Base-by-base conservation (phyloP, 805 yeast genomes). In the Sugiyamaella chiloensis region DNA sequence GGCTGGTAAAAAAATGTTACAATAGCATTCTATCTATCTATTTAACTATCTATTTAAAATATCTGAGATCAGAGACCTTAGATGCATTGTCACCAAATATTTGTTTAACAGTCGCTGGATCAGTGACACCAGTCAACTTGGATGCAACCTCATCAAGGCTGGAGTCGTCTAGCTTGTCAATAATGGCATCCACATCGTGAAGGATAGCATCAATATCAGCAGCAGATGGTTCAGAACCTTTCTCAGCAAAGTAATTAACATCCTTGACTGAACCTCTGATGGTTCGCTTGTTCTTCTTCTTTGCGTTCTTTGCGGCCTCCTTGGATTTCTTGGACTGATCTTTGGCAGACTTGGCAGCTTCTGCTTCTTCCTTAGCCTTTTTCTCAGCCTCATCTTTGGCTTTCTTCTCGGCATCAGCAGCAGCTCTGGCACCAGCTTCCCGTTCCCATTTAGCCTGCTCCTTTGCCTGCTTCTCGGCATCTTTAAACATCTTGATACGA, bases 391-490 rank as follows among this genome's bases (percentile, higher is more conserved):
- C 95, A 60, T 86, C 96, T 65, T 83, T 84, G 71, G 83, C 84
- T 50, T 80, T 81, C 66, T 85, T 83, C 43, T 91, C 95, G 64
- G 78, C 85, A 70, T 88, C 99, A 53, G 96, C 96, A 56, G 95
- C 98, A 67, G 88, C 83, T 76, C 98, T 86, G 26, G 95, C 81
- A 60, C 96, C 98, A 46, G 98, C 96, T 70, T 90, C 98, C 69
- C 83, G 86, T 70, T 93, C 98, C 98, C 98, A 91, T 73, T 91
- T 93, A 77, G 76, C 81, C 69, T 81, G 81, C 65, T 87, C 99
- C 78, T 91, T 91, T 68, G 87, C 98, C 68, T 83, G 83, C 81
- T 87, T 87, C 70, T 90, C 98, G 44, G 80, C 86, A 58, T 91
- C 96, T 75, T 90, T 91, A 83, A 90, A 90, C 64, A 78, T 64